Evolutionary conservation across 1,284 basidiomycete genomes (phyloP).

Genomic region (Ganoderma meredithae): DNA sequence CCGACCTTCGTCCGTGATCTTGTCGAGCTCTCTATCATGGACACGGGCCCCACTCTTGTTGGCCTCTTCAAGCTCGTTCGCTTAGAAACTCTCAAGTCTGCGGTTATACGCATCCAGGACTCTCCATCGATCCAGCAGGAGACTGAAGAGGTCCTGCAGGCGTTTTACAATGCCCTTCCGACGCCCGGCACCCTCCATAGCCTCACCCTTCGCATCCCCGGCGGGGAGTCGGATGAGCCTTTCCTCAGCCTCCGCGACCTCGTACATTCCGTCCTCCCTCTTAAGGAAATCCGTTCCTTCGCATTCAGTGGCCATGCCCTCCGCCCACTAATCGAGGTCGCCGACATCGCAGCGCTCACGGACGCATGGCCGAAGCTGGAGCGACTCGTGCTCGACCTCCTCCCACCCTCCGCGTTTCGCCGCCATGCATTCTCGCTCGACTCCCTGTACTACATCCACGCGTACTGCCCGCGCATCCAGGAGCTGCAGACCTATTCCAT

Average conservation of each 20-base stretch:
- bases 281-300: not conserved
- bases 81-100: not conserved
- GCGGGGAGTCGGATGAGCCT: not conserved
- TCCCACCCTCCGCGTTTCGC: too few species aligned
- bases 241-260: not conserved
- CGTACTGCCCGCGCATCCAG: not conserved
- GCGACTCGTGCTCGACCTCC: not conserved
- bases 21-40: not conserved
- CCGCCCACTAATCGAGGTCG: not conserved
- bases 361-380: not conserved
- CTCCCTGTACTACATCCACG: not conserved
- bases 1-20: not conserved
- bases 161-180: not conserved
- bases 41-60: not conserved
- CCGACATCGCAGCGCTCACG: not conserved
- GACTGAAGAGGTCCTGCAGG: not conserved
- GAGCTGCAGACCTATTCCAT: not conserved
- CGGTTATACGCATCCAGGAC: not conserved
- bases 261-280: not conserved
- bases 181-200: not conserved
- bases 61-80: not conserved
- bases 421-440: not conserved
- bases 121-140: too few species aligned
- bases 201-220: not conserved
- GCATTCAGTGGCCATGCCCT: not conserved